Conservation (phyloP, 192 early-diverging fungal species). For the Polychytrium aggregatum region DNA sequence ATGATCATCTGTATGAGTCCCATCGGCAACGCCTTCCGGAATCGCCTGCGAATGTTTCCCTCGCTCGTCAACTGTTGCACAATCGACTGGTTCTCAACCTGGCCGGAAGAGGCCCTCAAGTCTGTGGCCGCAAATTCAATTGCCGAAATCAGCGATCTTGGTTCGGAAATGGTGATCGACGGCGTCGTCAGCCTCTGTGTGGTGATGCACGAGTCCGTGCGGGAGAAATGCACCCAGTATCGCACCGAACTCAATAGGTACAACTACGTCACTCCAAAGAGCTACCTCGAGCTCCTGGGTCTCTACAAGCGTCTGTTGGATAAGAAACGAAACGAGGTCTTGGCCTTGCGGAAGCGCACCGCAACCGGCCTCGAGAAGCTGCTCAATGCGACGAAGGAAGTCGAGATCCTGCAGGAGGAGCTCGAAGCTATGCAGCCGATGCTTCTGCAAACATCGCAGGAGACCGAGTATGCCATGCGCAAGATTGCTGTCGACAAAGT, state of each 20-base stretch:
- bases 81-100: conserved; percentile 57
- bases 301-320: conserved; percentile 44
- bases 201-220: conserved; percentile 47
- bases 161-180: conserved; percentile 45
- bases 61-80: conserved; percentile 55
- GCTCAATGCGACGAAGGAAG: conserved; percentile 44
- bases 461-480: conserved; percentile 50
- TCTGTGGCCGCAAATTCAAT: conserved; percentile 45
- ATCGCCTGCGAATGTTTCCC: conserved; percentile 49
- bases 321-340: conserved; percentile 43
- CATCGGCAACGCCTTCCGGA: conserved; percentile 51
- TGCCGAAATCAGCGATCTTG: conserved; percentile 43
- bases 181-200: conserved; percentile 48
- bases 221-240: conserved; percentile 37
- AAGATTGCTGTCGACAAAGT: conserved; percentile 52
- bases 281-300: conserved; percentile 47
- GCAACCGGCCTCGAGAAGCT: conserved; percentile 51
- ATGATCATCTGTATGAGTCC: conserved; percentile 57
- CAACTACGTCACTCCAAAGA: conserved; percentile 56
- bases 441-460: conserved; percentile 48
- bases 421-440: conserved; percentile 53
- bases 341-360: conserved; percentile 37
- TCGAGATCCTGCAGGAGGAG: conserved; percentile 52
- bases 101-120: conserved; percentile 49
- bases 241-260: conserved; percentile 42